Evolutionary conservation across 2,329 filamentous ascomycete species (phyloP).

Genomic region (Hirsutella thompsonii): DNA sequence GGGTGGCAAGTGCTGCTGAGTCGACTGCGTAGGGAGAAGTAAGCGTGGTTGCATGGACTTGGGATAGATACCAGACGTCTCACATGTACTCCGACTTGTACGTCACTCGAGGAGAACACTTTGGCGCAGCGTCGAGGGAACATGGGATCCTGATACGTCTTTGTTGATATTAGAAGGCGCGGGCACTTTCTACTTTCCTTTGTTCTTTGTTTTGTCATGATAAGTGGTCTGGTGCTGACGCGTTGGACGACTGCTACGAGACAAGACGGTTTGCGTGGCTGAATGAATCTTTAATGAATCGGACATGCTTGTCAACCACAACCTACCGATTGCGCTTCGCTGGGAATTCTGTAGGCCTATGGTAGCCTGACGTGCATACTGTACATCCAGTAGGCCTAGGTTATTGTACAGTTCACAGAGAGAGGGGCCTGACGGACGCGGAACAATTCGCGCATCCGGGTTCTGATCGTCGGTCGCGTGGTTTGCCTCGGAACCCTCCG

Average conservation of each 20-base stretch:
- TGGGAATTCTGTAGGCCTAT: too few species aligned
- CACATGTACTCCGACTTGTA: slow-evolving; percentile 19
- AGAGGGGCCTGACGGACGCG: neutral
- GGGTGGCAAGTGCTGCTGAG: slow-evolving; percentile 70
- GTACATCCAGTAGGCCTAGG: too few species aligned
- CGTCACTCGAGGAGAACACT: slow-evolving; percentile 17
- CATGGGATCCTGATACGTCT: slow-evolving; percentile 20
- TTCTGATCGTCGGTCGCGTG: neutral
- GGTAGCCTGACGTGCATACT: too few species aligned
- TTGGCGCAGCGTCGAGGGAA: slow-evolving; percentile 16
- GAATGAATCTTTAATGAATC: slow-evolving; percentile 17
- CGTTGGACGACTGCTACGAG: slow-evolving; percentile 23
- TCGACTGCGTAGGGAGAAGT: slow-evolving; percentile 10
- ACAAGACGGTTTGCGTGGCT: slow-evolving; percentile 23
- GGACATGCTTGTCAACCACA: neutral
- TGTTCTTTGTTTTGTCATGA: slow-evolving; percentile 25
- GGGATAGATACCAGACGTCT: slow-evolving; percentile 20
- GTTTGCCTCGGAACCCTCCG: neutral
- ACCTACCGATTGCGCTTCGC: too few species aligned
- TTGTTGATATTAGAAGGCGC: slow-evolving; percentile 26
- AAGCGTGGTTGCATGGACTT: slow-evolving; percentile 12
- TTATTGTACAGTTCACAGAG: too few species aligned
- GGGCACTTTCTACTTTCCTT: slow-evolving; percentile 25
- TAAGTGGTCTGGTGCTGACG: slow-evolving; percentile 22
- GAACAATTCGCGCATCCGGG: neutral